Evolutionary conservation across 495 filamentous ascomycete genomes (phyloP).

Genomic region (Aspergillus coremiiformis): DNA sequence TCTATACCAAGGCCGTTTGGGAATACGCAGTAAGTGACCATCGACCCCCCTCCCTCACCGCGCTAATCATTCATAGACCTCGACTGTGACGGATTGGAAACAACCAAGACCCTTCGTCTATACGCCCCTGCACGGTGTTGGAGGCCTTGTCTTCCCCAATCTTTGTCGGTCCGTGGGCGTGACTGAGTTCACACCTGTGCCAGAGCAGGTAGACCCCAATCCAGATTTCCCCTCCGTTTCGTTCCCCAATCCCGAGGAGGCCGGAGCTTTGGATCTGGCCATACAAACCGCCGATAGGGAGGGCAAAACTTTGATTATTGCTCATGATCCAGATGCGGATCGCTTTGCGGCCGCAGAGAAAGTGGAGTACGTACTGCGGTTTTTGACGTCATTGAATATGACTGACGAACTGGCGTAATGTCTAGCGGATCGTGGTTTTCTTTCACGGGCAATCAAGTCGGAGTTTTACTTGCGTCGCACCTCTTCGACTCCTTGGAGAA

Average conservation of each 20-base stretch:
- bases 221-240: conserved; percentile 63
- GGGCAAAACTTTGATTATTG: conserved; percentile 47
- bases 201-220: conserved; percentile 50
- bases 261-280: conserved; percentile 59
- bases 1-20: conserved; percentile 39
- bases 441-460: conserved; percentile 65
- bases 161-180: conserved; percentile 42
- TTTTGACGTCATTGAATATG: not conserved
- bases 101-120: conserved; percentile 49
- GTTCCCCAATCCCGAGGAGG: conserved; percentile 69
- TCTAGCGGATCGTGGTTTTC: conserved; percentile 48
- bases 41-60: not conserved
- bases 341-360: conserved; percentile 61
- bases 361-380: conserved; percentile 32
- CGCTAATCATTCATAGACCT: conserved; percentile 24
- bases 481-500: conserved; percentile 41
- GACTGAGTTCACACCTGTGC: conserved; percentile 36
- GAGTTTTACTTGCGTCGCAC: conserved; percentile 54
- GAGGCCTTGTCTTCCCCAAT: conserved; percentile 41
- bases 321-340: conserved; percentile 68
- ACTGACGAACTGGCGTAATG: not conserved
- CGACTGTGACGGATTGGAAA: conserved; percentile 26
- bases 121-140: conserved; percentile 66
- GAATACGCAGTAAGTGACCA: conserved; percentile 28
- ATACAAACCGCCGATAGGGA: conserved; percentile 46